phyloP scores from a whole-genome alignment of 805 yeast species.

The Spathaspora sp. region DNA sequence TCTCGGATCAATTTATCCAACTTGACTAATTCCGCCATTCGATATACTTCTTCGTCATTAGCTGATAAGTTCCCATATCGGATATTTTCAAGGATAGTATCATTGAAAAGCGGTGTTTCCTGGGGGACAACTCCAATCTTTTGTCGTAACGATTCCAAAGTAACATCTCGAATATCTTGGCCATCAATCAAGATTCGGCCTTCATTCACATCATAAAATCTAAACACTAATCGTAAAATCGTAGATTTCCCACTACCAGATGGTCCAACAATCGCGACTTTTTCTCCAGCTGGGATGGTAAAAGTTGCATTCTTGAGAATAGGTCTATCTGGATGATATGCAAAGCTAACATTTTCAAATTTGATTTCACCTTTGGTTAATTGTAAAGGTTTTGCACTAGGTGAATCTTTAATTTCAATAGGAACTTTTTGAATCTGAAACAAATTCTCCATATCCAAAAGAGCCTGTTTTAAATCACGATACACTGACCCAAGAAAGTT shows the following conservation, averaged over 20 bases:
- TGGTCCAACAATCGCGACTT: slow-evolving; percentile 94
- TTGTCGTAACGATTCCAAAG: slow-evolving; percentile 68
- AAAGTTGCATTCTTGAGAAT: slow-evolving; percentile 79
- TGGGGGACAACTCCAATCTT: slow-evolving; percentile 94
- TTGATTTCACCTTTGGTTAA: slow-evolving; percentile 59
- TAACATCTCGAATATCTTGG: slow-evolving; percentile 74
- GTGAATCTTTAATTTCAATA: slow-evolving; percentile 59
- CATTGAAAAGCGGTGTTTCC: slow-evolving; percentile 94
- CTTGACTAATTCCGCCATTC: slow-evolving; percentile 67
- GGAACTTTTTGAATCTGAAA: slow-evolving; percentile 80
- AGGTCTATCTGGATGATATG: slow-evolving; percentile 86
- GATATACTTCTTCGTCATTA: slow-evolving; percentile 62
- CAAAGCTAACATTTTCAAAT: slow-evolving; percentile 90
- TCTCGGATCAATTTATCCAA: slow-evolving; percentile 58
- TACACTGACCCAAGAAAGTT: slow-evolving; percentile 95
- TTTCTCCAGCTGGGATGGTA: slow-evolving; percentile 83
- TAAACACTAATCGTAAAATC: slow-evolving; percentile 72
- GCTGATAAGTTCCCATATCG: slow-evolving; percentile 80
- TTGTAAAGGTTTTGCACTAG: slow-evolving; percentile 58
- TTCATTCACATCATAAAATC: slow-evolving; percentile 79
- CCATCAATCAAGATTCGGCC: slow-evolving; percentile 87
- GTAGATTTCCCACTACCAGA: slow-evolving; percentile 97
- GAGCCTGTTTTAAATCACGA: slow-evolving; percentile 87
- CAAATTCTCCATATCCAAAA: slow-evolving; percentile 93
- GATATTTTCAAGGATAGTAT: slow-evolving; percentile 81